Base-by-base conservation (phyloP, 176 grass and related monocot genomes). In the Oryza meridionalis region DNA sequence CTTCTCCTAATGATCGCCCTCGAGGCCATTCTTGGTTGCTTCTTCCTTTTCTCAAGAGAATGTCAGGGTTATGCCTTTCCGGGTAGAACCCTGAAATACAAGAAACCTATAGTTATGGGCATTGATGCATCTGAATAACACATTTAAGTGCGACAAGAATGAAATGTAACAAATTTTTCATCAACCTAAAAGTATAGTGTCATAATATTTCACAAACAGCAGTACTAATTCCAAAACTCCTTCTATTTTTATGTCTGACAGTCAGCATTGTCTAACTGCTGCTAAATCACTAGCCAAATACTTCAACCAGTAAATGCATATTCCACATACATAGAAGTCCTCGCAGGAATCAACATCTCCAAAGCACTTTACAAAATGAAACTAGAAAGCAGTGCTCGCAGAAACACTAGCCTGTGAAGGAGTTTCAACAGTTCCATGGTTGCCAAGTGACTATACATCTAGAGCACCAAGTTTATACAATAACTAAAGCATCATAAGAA, bases 1-100 rank as follows among this genome's bases (percentile, higher is more conserved):
- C 87, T 88, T 71, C 89, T 85, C 77, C 92, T 93, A 70, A 91
- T 17, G 19, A 98, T 89, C 65, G 91, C 87, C 73, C 87, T 91
- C 2, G 85, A 98, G 71, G 93, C 85, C 96, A 98, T 98, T 85
- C 51, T 89, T 76, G 63, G 47, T 76, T 53, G n/a, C 25, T 88
- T 81, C 84, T 88, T 85, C 76, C 49, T 83, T 97, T 88, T 27
- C 85, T 71, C 80, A 86, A 80, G 4, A 64, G 47, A 89, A 88
- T 76, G 11, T 44, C 68, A 72, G 25, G 63, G 83, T 88, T 88
- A 94, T 88, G 81, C 47, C 67, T 85, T 86, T 84, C 71, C 29
- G 12, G 75, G 86, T 69, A 76, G 69, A 83, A 88, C 61, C 86
- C 86, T 97, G 84, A 78, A 94, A 81, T 42, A 77, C 69, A 19